phyloP scores from a whole-genome alignment of 2,329 filamentous ascomycete species.

The Claviceps digitariae region DNA sequence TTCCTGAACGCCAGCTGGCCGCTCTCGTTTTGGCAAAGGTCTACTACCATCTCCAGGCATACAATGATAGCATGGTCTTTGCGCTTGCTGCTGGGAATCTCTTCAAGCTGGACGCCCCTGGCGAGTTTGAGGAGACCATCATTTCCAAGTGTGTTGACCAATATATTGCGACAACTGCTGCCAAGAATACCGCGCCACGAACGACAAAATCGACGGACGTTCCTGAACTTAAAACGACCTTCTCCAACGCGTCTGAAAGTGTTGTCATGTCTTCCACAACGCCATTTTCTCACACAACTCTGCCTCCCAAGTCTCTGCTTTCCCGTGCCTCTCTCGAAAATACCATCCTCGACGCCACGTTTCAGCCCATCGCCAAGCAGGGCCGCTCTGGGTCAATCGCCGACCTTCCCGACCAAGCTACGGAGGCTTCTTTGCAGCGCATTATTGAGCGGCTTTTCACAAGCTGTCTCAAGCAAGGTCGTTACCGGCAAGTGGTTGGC shows the following conservation, averaged over 20 bases:
- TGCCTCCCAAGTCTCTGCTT: constrained; percentile 90
- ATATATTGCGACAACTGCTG: constrained; percentile 66
- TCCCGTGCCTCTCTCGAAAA: constrained; percentile 62
- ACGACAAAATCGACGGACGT: constrained; percentile 33
- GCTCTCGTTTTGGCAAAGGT: constrained; percentile 94
- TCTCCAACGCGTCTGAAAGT: constrained; percentile 54
- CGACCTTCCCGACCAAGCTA: constrained; percentile 52
- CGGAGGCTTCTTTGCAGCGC: constrained; percentile 65
- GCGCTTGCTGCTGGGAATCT: constrained; percentile 88
- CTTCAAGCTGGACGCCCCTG: constrained; percentile 80
- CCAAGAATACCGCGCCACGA: constrained; percentile 33
- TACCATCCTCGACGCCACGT: constrained; percentile 45
- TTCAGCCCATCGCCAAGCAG: constrained; percentile 38
- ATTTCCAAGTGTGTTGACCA: constrained; percentile 97
- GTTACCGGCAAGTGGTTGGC: constrained; percentile 91
- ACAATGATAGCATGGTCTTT: constrained; percentile 98
- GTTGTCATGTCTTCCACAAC: constrained; percentile 77
- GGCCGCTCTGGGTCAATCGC: constrained; percentile 47
- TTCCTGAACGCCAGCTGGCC: constrained; percentile 85
- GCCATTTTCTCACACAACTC: constrained; percentile 84
- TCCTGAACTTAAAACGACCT: constrained; percentile 68
- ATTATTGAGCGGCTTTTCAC: constrained; percentile 87
- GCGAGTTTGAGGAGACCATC: constrained; percentile 98
- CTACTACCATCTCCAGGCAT: constrained; percentile 97
- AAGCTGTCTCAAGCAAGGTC: constrained; percentile 70